Evolutionary conservation across 768 basidiomycete species (phyloP).

Genomic region (Dacryopinax primogenitus): DNA sequence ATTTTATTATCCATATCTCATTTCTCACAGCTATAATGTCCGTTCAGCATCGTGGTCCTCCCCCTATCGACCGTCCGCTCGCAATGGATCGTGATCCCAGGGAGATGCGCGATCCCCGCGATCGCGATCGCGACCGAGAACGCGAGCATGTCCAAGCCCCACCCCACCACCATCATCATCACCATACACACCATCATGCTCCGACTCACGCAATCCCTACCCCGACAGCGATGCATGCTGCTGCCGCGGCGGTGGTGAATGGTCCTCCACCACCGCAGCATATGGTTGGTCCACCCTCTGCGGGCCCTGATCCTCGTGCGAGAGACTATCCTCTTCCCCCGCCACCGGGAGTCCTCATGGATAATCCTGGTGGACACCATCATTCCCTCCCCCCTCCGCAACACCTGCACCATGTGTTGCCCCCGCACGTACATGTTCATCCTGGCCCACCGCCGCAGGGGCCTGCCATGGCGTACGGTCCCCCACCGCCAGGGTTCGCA

Average conservation of each 20-base stretch:
- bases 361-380: background rate
- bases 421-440: background rate
- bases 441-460: background rate
- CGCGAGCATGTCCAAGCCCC: conserved; percentile 6
- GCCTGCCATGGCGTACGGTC: background rate
- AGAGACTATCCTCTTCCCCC: background rate
- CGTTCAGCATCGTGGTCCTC: background rate
- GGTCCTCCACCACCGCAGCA: background rate
- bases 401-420: background rate
- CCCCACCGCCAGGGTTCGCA: background rate
- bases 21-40: background rate
- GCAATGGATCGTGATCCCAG: background rate
- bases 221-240: conserved; percentile 5
- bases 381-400: background rate
- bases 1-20: background rate
- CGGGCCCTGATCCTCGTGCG: background rate
- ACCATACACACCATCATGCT: background rate
- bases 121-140: background rate
- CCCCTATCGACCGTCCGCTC: background rate
- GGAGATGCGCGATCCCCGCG: background rate
- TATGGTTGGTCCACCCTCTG: background rate
- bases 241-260: background rate
- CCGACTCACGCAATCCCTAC: conserved; percentile 3
- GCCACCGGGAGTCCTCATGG: background rate
- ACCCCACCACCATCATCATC: conserved; percentile 1